phyloP scores from a whole-genome alignment of 106 monocot species.

The Amphibolis antarctica region DNA sequence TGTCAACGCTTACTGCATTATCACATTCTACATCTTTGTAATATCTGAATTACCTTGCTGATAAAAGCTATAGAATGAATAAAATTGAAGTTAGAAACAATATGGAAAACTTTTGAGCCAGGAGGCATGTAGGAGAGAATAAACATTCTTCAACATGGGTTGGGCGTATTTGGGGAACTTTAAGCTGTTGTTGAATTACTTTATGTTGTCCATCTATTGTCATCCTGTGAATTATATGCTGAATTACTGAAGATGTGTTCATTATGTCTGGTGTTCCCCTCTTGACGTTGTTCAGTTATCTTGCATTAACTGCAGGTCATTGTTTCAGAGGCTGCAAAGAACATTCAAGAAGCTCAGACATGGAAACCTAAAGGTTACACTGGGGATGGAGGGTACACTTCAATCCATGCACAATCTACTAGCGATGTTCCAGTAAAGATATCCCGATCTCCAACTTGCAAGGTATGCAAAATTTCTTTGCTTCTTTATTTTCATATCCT shows the following conservation, averaged over 20 bases:
- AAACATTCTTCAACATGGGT: background rate
- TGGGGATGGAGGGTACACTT: constrained; percentile 16
- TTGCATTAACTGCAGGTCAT: constrained; percentile 20
- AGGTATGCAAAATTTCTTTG: constrained; percentile 14
- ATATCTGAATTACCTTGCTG: too few relatives aligned
- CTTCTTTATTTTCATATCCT: background rate
- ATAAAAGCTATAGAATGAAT: too few relatives aligned
- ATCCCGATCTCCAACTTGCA: constrained; percentile 28
- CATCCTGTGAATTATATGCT: background rate
- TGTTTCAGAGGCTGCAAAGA: constrained; percentile 38
- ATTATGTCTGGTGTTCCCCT: background rate
- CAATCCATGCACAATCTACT: constrained; percentile 10
- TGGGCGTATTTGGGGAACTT: too few relatives aligned
- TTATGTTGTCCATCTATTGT: background rate
- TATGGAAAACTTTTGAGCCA: background rate
- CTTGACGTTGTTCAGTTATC: background rate
- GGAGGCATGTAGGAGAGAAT: background rate
- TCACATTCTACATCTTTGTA: too few relatives aligned
- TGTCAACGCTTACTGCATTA: too few relatives aligned
- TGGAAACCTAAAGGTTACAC: constrained; percentile 14
- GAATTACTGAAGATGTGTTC: background rate
- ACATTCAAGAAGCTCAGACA: constrained; percentile 18
- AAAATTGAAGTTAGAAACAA: too few relatives aligned
- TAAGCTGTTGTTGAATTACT: too few relatives aligned
- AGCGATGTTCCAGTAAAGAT: constrained; percentile 6